phyloP scores from a whole-genome alignment of 2,329 filamentous ascomycete genomes.

The Hortaea werneckii region DNA sequence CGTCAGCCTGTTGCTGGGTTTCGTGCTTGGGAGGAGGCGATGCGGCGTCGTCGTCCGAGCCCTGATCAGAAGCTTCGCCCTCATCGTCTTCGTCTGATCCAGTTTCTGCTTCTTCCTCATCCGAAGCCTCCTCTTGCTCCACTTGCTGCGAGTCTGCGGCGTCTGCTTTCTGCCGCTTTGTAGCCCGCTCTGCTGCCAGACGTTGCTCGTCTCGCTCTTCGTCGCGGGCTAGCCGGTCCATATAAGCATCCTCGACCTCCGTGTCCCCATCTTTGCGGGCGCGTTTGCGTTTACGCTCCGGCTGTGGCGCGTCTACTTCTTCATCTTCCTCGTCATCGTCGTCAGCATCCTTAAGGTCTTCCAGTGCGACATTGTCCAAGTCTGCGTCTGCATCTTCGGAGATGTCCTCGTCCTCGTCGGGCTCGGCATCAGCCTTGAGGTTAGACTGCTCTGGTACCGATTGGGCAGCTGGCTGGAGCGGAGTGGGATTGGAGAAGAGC shows the following conservation, averaged over 20 bases:
- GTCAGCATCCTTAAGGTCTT: constrained; percentile 14
- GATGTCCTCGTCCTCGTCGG: neutral
- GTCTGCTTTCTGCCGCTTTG: constrained; percentile 20
- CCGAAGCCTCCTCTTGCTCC: constrained; percentile 14
- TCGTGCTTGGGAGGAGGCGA: constrained; percentile 51
- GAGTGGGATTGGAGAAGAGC: constrained; percentile 25
- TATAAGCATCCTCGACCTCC: constrained; percentile 59
- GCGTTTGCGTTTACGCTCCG: constrained; percentile 42
- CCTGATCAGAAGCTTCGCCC: constrained; percentile 5
- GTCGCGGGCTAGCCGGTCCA: constrained; percentile 50
- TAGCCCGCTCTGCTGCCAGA: constrained; percentile 18
- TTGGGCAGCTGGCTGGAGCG: neutral
- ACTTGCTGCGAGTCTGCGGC: neutral
- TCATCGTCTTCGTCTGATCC: constrained; percentile 8
- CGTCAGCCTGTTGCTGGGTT: constrained; percentile 32
- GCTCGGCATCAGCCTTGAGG: neutral
- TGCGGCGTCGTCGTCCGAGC: constrained; percentile 24
- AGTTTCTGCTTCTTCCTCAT: neutral
- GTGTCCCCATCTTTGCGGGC: constrained; percentile 43
- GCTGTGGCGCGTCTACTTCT: constrained; percentile 4
- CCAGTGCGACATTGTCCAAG: constrained; percentile 5
- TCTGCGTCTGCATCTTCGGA: constrained; percentile 2
- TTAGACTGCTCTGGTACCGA: neutral
- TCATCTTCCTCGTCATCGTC: constrained; percentile 9
- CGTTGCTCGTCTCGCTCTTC: constrained; percentile 26